Evolutionary conservation across 768 basidiomycete genomes (phyloP).

Genomic region (Xerocomellus dryophilus): DNA sequence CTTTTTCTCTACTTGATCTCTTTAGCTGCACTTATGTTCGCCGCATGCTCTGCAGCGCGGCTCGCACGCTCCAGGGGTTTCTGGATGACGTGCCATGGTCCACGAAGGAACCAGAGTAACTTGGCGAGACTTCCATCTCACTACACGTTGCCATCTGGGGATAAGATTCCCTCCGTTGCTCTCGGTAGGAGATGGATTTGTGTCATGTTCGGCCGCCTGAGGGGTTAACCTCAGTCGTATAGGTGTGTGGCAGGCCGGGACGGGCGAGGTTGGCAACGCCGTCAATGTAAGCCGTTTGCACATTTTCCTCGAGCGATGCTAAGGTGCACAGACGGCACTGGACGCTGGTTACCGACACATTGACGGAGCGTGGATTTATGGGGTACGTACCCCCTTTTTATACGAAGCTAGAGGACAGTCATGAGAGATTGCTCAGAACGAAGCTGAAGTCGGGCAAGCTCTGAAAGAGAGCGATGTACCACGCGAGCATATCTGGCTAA

Average conservation of each 20-base stretch:
- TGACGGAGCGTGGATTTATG: slow-evolving; percentile 71
- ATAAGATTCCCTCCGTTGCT: slow-evolving; percentile 65
- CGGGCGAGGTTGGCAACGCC: slow-evolving; percentile 61
- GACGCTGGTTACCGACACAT: slow-evolving; percentile 67
- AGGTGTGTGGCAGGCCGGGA: slow-evolving; percentile 64
- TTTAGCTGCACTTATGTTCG: slow-evolving; percentile 22
- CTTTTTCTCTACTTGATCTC: slow-evolving; percentile 23
- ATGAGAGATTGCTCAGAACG: slow-evolving; percentile 45
- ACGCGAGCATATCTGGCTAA: slow-evolving; percentile 65
- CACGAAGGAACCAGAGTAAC: slow-evolving; percentile 21
- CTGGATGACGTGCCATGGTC: slow-evolving; percentile 17
- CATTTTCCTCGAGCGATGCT: neutral
- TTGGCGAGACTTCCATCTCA: slow-evolving; percentile 39
- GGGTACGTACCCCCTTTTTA: slow-evolving; percentile 36
- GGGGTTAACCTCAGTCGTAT: neutral
- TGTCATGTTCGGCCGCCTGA: neutral
- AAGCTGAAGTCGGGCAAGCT: slow-evolving; percentile 65
- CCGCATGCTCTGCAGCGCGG: slow-evolving; percentile 16
- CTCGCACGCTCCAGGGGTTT: slow-evolving; percentile 21
- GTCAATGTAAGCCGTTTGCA: slow-evolving; percentile 47
- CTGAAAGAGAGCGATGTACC: slow-evolving; percentile 56
- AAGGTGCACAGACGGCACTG: slow-evolving; percentile 46
- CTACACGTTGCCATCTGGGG: slow-evolving; percentile 62
- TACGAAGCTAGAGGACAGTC: neutral
- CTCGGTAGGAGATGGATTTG: slow-evolving; percentile 42